These are phyloP conservation scores for Sphagnurus paluster DNA, from an alignment of 1,284 basidiomycete species.

Conservation along the genomic window DNA sequence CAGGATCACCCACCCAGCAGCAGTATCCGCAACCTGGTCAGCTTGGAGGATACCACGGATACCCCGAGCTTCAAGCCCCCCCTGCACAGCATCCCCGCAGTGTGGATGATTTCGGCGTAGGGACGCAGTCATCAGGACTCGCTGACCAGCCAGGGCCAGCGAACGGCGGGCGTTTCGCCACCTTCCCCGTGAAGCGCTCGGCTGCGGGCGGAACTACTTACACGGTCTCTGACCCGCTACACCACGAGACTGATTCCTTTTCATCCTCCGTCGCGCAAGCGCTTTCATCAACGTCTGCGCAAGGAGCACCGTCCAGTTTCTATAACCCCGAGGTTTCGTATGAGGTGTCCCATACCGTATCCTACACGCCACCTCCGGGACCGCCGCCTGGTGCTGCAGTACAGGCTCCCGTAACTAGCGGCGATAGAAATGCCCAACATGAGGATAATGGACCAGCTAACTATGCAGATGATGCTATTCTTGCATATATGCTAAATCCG, in stretches of 20 bases:
- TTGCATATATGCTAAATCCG: slow-evolving; percentile 44
- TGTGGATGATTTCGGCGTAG: slow-evolving; percentile 43
- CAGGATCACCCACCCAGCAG: slow-evolving; percentile 13
- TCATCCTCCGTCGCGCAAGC: slow-evolving; percentile 54
- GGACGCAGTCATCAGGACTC: slow-evolving; percentile 12
- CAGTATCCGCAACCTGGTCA: slow-evolving; percentile 9
- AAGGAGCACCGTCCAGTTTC: slow-evolving; percentile 11
- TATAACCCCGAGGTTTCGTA: slow-evolving; percentile 6
- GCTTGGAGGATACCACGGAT: slow-evolving; percentile 7
- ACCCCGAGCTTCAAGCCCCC: slow-evolving; percentile 1
- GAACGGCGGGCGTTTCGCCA: slow-evolving; percentile 50
- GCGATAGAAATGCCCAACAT: slow-evolving; percentile 12
- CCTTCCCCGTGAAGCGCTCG: slow-evolving; percentile 50
- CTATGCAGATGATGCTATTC: slow-evolving; percentile 31
- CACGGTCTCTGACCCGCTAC: slow-evolving; percentile 29
- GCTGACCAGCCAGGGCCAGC: slow-evolving; percentile 27
- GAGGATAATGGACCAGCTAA: slow-evolving; percentile 17
- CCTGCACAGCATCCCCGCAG: slow-evolving; percentile 14
- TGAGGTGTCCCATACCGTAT: slow-evolving; percentile 7
- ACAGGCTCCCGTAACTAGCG: slow-evolving; percentile 7
- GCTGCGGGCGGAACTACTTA: slow-evolving; percentile 15
- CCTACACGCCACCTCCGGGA: slow-evolving; percentile 14
- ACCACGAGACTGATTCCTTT: slow-evolving; percentile 41
- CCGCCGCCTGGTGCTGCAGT: slow-evolving; percentile 26
- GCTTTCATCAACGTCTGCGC: slow-evolving; percentile 32